These are phyloP conservation scores for Inonotus obliquus DNA, from an alignment of 1,284 basidiomycete genomes.

Conservation along the genomic window DNA sequence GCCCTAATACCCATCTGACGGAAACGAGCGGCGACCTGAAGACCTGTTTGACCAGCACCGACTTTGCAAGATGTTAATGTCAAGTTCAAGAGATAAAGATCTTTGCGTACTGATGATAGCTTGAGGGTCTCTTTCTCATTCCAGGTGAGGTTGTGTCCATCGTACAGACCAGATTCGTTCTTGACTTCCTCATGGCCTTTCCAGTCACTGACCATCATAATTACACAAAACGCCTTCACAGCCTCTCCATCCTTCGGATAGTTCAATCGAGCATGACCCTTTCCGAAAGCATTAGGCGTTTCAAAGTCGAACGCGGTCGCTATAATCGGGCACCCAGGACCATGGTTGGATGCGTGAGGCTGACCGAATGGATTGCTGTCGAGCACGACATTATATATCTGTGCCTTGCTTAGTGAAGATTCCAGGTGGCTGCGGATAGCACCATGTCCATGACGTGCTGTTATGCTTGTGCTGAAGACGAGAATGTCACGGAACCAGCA, in stretches of 20 bases:
- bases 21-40: constrained; percentile 48
- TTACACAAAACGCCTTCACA: constrained; percentile 27
- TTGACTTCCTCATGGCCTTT: constrained; percentile 29
- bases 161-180: constrained; percentile 20
- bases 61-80: constrained; percentile 27
- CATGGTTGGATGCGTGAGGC: constrained; percentile 1
- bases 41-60: constrained; percentile 51
- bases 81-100: neutral
- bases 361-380: neutral
- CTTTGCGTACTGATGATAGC: constrained; percentile 10
- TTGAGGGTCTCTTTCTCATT: constrained; percentile 16
- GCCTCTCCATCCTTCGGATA: constrained; percentile 9
- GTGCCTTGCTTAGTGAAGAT: neutral
- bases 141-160: constrained; percentile 22
- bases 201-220: constrained; percentile 29
- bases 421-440: constrained; percentile 6
- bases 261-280: constrained; percentile 9
- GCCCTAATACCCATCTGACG: constrained; percentile 44
- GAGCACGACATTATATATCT: constrained; percentile 8
- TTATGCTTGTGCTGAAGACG: constrained; percentile 8
- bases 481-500: constrained; percentile 15
- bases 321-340: constrained; percentile 1
- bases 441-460: constrained; percentile 10
- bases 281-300: constrained; percentile 14
- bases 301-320: constrained; percentile 14